These are phyloP conservation scores for Aureobasidium sp. DNA, from an alignment of 2,329 filamentous ascomycete species.

Conservation along the genomic window DNA sequence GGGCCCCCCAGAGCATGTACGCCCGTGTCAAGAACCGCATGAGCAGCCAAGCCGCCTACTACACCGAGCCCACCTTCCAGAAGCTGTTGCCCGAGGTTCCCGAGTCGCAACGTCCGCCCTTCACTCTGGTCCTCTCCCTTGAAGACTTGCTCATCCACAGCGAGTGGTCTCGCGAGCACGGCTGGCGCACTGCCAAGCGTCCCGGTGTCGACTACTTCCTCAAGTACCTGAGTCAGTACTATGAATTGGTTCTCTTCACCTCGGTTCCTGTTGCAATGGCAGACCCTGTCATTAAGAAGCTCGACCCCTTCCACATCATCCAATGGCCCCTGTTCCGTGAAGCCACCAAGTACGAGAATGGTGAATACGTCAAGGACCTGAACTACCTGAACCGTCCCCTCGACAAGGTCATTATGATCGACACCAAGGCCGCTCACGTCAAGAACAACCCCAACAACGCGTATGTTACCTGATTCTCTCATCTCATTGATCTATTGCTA, in stretches of 20 bases:
- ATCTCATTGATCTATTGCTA: background rate
- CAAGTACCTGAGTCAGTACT: constrained; percentile 94
- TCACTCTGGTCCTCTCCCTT: constrained; percentile 85
- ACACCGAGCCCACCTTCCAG: constrained; percentile 90
- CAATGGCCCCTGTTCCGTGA: constrained; percentile 93
- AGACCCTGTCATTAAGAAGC: constrained; percentile 82
- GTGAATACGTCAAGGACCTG: constrained; percentile 97
- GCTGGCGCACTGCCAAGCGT: constrained; percentile 91
- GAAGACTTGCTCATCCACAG: constrained; percentile 93
- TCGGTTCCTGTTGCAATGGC: constrained; percentile 75
- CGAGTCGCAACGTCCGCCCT: constrained; percentile 73
- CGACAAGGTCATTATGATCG: constrained; percentile 90
- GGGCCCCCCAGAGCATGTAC: constrained; percentile 70
- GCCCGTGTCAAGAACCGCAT: constrained; percentile 70
- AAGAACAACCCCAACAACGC: constrained; percentile 94
- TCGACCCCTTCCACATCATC: constrained; percentile 92
- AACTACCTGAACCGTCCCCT: constrained; percentile 94
- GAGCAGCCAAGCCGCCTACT: constrained; percentile 74
- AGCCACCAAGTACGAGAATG: constrained; percentile 94
- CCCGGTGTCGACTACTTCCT: constrained; percentile 96
- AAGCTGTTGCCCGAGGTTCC: constrained; percentile 82
- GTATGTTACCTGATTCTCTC: background rate
- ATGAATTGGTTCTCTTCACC: constrained; percentile 94
- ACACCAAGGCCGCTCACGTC: constrained; percentile 76
- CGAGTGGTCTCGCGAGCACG: constrained; percentile 88